Evolutionary conservation across 2,329 filamentous ascomycete genomes (phyloP), one percentile per base, ranked within the genome.

Genomic region (Aspergillus fischeri): DNA sequence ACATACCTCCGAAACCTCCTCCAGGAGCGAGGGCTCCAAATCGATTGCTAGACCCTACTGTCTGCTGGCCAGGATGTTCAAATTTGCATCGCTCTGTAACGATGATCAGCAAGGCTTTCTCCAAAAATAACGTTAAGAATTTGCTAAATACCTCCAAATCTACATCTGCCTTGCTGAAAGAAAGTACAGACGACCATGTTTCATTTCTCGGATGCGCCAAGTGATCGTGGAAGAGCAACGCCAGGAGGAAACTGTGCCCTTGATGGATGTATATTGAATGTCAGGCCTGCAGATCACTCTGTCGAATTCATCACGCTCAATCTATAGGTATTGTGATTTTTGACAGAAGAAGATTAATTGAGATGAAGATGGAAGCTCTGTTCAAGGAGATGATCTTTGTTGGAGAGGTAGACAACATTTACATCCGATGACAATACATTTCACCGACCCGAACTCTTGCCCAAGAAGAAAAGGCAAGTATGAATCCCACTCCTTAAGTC

Each of bases 111-210:
- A 44, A 41, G 24, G 9, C 20, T 25, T 51, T 50, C 52, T 35
- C 48, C 41, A 20, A 17, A 20, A n/a, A 24, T 25, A 38, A 14
- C 49, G 42, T 41, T 28, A 57, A 24, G 49, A 48, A 9, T 51
- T 29, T 4, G 51, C 48, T 55, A 17, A 56, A 47, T 77, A 87
- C 86, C 78, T 74, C 87, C 87, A 69, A 82, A 85, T 66, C 77
- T 83, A 77, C 88, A 91, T 60, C 78, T 79, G 47, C 86, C 86
- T 69, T 86, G 80, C 69, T 82, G 81, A 67, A 80, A 91, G 71
- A 83, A 90, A 61, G 74, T 81, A 77, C 88, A 91, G 55, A 88
- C 65, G 11, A 68, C 69, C 77, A 79, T 70, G 55, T 51, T 54
- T 53, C 25, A 49, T 60, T 45, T 49, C 54, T 53, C 59, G 21